Conservation (phyloP, 2,329 filamentous ascomycete genomes). For the Myriosclerotinia scirpicola region DNA sequence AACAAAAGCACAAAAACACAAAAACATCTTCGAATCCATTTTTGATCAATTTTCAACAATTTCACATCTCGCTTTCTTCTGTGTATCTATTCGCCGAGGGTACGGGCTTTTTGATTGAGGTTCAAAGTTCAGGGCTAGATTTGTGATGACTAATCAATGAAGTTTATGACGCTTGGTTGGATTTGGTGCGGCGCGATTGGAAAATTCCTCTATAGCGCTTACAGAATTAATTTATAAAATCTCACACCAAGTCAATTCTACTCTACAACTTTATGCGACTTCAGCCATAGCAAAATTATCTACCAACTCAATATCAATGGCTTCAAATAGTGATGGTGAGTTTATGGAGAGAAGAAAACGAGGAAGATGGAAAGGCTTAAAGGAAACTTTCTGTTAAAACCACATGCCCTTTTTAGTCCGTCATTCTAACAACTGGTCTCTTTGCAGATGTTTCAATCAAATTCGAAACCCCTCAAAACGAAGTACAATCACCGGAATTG, state of each 20-base stretch:
- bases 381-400: not conserved
- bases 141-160: conserved; percentile 18
- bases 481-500: conserved; percentile 4
- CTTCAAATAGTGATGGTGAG: conserved; percentile 13
- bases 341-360: not conserved
- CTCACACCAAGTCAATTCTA: not conserved
- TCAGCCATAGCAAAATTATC: conserved; percentile 12
- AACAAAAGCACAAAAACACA: too few species aligned
- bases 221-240: not conserved
- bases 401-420: not conserved
- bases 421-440: not conserved
- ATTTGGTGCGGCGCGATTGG: not conserved
- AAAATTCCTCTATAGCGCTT: conserved; percentile 14
- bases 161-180: conserved; percentile 16
- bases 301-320: not conserved
- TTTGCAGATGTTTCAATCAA: conserved; percentile 19
- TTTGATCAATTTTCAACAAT: too few species aligned
- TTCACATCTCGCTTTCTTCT: not conserved
- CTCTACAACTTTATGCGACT: conserved; percentile 11
- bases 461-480: not conserved
- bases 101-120: conserved; percentile 20
- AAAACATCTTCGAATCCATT: too few species aligned
- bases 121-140: conserved; percentile 22
- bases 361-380: not conserved
- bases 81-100: conserved; percentile 20